Conservation (phyloP, 2,329 filamentous ascomycete genomes). For the Nemania sp. region DNA sequence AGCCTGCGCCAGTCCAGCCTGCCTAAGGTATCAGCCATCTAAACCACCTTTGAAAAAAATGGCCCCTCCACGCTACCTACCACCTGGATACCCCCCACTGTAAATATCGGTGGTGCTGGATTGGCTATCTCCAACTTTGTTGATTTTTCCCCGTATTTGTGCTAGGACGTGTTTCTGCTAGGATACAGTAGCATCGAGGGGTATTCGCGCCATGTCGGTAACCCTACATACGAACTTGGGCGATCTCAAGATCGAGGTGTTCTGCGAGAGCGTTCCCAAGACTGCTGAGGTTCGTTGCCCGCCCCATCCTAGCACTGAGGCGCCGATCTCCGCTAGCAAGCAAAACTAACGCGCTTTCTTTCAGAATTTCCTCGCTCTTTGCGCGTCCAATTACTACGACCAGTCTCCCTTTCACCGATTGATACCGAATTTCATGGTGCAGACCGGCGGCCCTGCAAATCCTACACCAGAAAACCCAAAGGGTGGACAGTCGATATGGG, state of each 20-base stretch:
- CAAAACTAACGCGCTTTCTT: constrained; percentile 30
- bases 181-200: not conserved
- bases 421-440: constrained; percentile 84
- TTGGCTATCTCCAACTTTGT: constrained; percentile 9
- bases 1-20: not conserved
- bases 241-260: constrained; percentile 94
- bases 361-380: constrained; percentile 90
- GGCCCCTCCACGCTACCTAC: constrained; percentile 13
- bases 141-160: not conserved
- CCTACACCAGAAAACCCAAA: constrained; percentile 71
- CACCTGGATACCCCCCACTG: not conserved
- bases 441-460: constrained; percentile 74
- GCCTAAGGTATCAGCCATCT: not conserved
- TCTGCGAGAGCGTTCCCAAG: constrained; percentile 94
- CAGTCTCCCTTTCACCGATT: constrained; percentile 81
- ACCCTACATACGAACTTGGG: constrained; percentile 89
- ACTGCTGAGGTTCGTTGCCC: constrained; percentile 77
- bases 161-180: not conserved
- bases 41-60: not conserved
- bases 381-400: constrained; percentile 82
- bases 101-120: constrained; percentile 1
- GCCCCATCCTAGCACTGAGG: not conserved
- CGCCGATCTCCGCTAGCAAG: constrained; percentile 5
- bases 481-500: constrained; percentile 79
- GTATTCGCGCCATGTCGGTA: constrained; percentile 66